These are phyloP conservation scores for Mycosphaerella sp. DNA, from an alignment of 2,329 filamentous ascomycete species.

Conservation along the genomic window DNA sequence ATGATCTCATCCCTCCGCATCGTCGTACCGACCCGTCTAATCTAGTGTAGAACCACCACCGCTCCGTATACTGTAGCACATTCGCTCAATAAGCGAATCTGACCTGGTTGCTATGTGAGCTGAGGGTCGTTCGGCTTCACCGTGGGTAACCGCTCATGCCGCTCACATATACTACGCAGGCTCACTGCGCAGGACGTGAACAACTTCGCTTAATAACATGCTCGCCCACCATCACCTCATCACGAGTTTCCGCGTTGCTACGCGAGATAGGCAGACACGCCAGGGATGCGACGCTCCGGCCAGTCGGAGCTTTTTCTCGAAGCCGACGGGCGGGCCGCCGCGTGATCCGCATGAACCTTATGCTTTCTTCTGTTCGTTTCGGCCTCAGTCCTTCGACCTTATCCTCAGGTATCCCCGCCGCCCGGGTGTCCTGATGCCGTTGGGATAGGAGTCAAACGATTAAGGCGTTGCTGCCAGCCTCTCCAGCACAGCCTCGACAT, in stretches of 20 bases:
- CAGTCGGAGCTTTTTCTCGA: background rate
- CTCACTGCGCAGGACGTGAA: background rate
- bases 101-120: background rate
- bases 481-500: background rate
- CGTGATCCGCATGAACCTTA: background rate
- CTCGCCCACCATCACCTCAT: background rate
- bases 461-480: background rate
- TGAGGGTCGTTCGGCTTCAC: background rate
- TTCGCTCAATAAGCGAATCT: too few relatives aligned
- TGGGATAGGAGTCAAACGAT: background rate
- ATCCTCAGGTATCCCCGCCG: background rate
- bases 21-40: too few relatives aligned
- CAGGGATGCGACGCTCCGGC: background rate
- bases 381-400: background rate
- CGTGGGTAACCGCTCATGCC: background rate
- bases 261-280: constrained; percentile 3
- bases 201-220: background rate
- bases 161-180: background rate
- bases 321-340: constrained; percentile 1
- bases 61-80: too few relatives aligned
- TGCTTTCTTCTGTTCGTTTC: too few relatives aligned
- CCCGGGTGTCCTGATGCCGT: background rate
- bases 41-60: too few relatives aligned
- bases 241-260: constrained; percentile 6
- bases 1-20: too few relatives aligned